Percentiles rank a stretch among this genome's conserved stretches.
These are phyloP conservation scores for Neofusicoccum laricinum DNA, from an alignment of 2,329 filamentous ascomycete genomes.

Conservation along the genomic window DNA sequence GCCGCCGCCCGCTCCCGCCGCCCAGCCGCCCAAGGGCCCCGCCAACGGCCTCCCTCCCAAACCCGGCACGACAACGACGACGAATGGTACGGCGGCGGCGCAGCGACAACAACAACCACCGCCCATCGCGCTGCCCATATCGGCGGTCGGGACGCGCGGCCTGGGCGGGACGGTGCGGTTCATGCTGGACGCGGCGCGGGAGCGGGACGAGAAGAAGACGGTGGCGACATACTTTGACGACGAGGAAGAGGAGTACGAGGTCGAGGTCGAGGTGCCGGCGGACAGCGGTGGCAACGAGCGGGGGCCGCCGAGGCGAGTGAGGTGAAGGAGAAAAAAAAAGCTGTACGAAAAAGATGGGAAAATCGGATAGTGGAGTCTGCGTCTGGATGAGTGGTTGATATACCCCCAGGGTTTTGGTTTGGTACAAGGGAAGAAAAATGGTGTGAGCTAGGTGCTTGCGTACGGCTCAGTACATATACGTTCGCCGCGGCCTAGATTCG, in stretches of 20 bases:
- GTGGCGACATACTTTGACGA: conserved; percentile 68
- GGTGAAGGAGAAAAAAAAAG: neutral
- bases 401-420: too few species aligned
- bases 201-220: conserved; percentile 65
- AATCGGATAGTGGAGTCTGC: too few species aligned
- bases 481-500: too few species aligned
- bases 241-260: conserved; percentile 72
- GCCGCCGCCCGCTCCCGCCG: conserved; percentile 23
- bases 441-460: too few species aligned
- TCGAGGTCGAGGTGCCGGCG: conserved; percentile 63
- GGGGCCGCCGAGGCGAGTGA: conserved; percentile 16
- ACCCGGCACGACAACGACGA: conserved; percentile 29
- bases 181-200: conserved; percentile 77
- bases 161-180: conserved; percentile 80
- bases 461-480: too few species aligned
- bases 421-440: too few species aligned
- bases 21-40: neutral
- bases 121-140: conserved; percentile 22
- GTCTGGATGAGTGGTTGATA: too few species aligned
- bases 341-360: neutral
- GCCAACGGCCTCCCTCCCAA: conserved; percentile 22
- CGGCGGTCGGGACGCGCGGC: conserved; percentile 41
- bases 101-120: conserved; percentile 27
- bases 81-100: conserved; percentile 11
- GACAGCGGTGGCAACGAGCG: conserved; percentile 25